Base-by-base conservation (phyloP, 192 early-diverging fungal genomes). In the Backusella tarrabulga region DNA sequence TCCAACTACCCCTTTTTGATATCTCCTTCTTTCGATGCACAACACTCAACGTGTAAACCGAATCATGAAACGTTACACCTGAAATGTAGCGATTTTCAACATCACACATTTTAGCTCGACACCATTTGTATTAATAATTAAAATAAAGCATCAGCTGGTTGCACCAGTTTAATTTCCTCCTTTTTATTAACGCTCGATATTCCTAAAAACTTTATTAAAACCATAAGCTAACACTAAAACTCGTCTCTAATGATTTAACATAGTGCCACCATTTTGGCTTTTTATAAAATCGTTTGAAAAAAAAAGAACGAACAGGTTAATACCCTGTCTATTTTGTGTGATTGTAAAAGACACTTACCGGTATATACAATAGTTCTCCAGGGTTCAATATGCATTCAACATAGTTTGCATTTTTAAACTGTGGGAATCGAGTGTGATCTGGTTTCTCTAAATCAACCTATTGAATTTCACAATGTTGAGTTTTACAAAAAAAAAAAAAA, bases 191-290 rank as follows among this genome's bases (percentile, higher is more conserved):
- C 42, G 15, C 42, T 44, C 32, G 32, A 32, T 32, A 32, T 44
- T 44, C 42, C 19, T 52, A 44, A 44, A 44, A 44, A 19, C 54
- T 26, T 44, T 60, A 60, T 73, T 52, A 82, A 44, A 96, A 97
- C 96, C 96, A 97, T 77, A 95, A 93, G 77, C 94, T 95, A 9
- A 97, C 87, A 78, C 94, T 96, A 60, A 93, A 92, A 74, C 95
- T 96, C 4, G 81, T 84, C 9, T 85, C 88, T 35, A 95, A 80
- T 11, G 94, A 92, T 69, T 88, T 85, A 35, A 97, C 93, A 79
- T 92, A 95, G 78, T 97, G 96, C 96, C 96, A 97, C 93, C 94
- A 97, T 6, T 87, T 87, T 35, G 91, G 91, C 89, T 91, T 75
- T 52, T 71, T 40, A 11, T 15, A 11, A 40, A 40, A 40, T 40